Evolutionary conservation across 495 filamentous ascomycete genomes (phyloP).

Genomic region (Penicillium atrosanguineum): DNA sequence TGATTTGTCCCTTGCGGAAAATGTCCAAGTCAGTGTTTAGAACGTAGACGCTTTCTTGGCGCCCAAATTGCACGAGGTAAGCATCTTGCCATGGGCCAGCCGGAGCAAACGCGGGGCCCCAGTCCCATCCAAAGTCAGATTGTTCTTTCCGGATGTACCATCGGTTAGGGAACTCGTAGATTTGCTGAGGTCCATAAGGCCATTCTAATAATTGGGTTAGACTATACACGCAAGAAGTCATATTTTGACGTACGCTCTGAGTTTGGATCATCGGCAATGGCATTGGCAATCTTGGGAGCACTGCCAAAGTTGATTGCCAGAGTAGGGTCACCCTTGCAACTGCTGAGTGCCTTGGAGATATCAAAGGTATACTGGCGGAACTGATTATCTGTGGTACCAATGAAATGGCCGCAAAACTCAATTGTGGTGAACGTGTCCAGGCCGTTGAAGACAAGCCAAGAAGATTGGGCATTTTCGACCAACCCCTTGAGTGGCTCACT

Average conservation of each 20-base stretch:
- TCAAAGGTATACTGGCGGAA: slow-evolving; percentile 72
- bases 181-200: slow-evolving; percentile 43
- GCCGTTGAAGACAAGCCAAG: slow-evolving; percentile 62
- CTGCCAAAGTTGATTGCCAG: slow-evolving; percentile 57
- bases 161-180: slow-evolving; percentile 51
- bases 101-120: slow-evolving; percentile 65
- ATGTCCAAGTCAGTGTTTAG: slow-evolving; percentile 61
- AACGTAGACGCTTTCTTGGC: slow-evolving; percentile 44
- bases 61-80: slow-evolving; percentile 54
- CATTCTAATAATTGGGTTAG: slow-evolving; percentile 31
- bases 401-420: slow-evolving; percentile 54
- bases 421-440: slow-evolving; percentile 66
- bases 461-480: slow-evolving; percentile 29
- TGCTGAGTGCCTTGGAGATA: slow-evolving; percentile 48
- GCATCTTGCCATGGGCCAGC: slow-evolving; percentile 66
- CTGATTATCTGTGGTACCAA: slow-evolving; percentile 69
- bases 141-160: slow-evolving; percentile 69
- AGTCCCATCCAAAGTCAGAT: slow-evolving; percentile 71
- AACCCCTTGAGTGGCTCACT: slow-evolving; percentile 47
- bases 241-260: slow-evolving; percentile 42
- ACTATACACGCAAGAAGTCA: background rate
- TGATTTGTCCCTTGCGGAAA: slow-evolving; percentile 59
- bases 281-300: slow-evolving; percentile 50
- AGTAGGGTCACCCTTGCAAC: slow-evolving; percentile 41
- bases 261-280: slow-evolving; percentile 52